Base-by-base conservation (phyloP, 164 flowering plant species). In the Nymphaea colorata region DNA sequence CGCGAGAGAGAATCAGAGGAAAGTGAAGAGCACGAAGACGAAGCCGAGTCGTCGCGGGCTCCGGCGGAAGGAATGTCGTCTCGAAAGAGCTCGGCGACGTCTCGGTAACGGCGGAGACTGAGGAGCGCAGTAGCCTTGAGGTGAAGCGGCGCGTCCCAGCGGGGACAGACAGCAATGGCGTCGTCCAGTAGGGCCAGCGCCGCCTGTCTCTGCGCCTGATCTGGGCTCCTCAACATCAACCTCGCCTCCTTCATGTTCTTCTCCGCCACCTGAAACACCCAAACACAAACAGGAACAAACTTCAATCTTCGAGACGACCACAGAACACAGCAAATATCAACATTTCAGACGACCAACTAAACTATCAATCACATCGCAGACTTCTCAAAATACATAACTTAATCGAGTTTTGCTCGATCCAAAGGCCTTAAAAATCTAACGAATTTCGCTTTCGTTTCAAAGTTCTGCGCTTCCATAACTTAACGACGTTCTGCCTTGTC, bases 71-170 rank as follows among this genome's bases (percentile, higher is more conserved):
- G 99, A 69, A 95, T 92, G 78, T 89, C 82, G 51, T 95, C 97
- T 62, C 86, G 97, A 36, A 95, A 85, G 98, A 95, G 87, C 67
- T 90, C 90, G 0, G 98, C 97, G 2, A 95, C 88, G 5, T 92
- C 96, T 71, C 82, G 89, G 79, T 83, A 92, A 16, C 98, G 79
- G 47, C 99, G 68, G 61, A 95, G 93, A 67, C 72, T 73, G 44
- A 95, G 89, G 43, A 95, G 81, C 47, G 85, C 85, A 70, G 91
- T 80, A 5, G 99, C 99, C 75, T 89, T 92, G 60, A 92, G 86
- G 74, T 95, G 98, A 0, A 95, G 82, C 15, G 96, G 96, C 15
- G 74, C 70, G 71, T 95, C 99, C 10, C 79, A 69, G 0, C 87
- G 79, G 2, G 99, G 99, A 61, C 85, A 86, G 36, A 87, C 65